A percentile compares a stretch with the other conserved stretches of the same genome.
Conservation (phyloP, 2,329 filamentous ascomycete genomes). For the Didymosphaeria variabile region DNA sequence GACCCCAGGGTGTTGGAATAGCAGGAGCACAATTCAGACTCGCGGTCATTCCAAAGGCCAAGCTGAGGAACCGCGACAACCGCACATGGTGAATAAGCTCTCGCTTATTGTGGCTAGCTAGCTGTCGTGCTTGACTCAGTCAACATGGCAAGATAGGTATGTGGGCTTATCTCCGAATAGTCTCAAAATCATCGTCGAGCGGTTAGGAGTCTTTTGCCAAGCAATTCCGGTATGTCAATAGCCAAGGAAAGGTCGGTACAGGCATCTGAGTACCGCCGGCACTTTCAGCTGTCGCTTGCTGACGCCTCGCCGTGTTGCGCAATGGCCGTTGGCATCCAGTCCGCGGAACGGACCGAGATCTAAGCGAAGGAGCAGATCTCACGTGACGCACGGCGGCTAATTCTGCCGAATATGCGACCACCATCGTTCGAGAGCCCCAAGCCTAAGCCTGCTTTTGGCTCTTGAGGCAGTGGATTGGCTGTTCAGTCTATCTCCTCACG, state of each 20-base stretch:
- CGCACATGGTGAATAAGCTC: background rate
- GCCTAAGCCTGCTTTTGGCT: background rate
- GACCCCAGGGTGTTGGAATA: background rate
- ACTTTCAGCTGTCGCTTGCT: background rate
- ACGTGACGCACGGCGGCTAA: conserved; percentile 9
- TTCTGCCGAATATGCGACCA: background rate
- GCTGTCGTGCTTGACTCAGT: background rate
- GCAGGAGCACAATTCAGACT: background rate
- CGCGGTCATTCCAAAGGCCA: background rate
- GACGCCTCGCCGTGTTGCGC: conserved; percentile 5
- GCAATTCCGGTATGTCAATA: background rate
- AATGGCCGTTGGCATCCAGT: background rate
- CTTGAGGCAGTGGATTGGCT: background rate
- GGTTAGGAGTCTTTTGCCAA: background rate
- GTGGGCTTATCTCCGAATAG: background rate
- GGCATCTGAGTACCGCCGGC: background rate
- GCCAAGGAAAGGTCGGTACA: background rate
- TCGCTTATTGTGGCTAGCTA: background rate
- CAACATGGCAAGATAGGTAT: background rate
- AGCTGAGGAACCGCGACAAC: background rate
- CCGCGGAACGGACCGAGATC: conserved; percentile 6
- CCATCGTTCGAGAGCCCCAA: too few species aligned
- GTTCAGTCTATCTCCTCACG: background rate
- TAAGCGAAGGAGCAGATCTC: background rate
- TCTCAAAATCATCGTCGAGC: background rate